phyloP scores from a whole-genome alignment of 169 alveolate species.

The Eimeria falciformis region DNA sequence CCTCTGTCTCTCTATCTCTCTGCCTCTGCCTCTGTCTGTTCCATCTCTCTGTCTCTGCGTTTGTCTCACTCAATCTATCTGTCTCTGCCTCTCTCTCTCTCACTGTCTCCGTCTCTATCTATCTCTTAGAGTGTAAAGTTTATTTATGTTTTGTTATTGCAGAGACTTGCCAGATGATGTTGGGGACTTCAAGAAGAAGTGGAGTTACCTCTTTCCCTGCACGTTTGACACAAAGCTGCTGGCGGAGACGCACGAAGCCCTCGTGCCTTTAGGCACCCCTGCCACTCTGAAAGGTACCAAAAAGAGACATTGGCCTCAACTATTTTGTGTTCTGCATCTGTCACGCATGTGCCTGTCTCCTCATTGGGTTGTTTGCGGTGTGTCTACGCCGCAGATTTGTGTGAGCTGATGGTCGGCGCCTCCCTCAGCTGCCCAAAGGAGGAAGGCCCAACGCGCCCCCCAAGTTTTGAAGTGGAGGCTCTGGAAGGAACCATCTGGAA shows the following conservation, averaged over 20 bases:
- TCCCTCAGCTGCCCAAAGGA: not conserved
- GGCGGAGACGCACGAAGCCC: conserved; percentile 86
- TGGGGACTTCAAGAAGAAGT: conserved; percentile 85
- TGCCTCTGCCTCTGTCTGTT: too few relatives aligned
- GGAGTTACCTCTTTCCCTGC: conserved; percentile 85
- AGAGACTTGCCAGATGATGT: conserved; percentile 87
- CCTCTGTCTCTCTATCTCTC: too few relatives aligned
- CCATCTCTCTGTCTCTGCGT: too few relatives aligned
- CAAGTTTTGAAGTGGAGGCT: not conserved
- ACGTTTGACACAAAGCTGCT: conserved; percentile 89
- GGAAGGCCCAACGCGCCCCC: not conserved
- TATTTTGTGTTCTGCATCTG: conserved; percentile 72
- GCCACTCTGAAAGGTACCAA: conserved; percentile 87
- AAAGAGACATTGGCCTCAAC: conserved; percentile 73
- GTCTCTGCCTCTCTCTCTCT: too few relatives aligned
- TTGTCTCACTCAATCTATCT: too few relatives aligned
- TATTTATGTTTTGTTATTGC: not conserved
- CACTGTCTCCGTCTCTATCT: too few relatives aligned
- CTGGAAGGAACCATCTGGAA: not conserved
- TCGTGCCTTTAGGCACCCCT: conserved; percentile 84
- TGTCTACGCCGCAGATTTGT: conserved; percentile 29
- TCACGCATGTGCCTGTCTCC: not conserved
- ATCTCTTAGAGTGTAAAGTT: too few relatives aligned
- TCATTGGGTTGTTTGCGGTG: conserved; percentile 61
- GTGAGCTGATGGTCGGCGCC: not conserved